Conservation (phyloP, 345 rosid species). For the Reutealis trisperma region DNA sequence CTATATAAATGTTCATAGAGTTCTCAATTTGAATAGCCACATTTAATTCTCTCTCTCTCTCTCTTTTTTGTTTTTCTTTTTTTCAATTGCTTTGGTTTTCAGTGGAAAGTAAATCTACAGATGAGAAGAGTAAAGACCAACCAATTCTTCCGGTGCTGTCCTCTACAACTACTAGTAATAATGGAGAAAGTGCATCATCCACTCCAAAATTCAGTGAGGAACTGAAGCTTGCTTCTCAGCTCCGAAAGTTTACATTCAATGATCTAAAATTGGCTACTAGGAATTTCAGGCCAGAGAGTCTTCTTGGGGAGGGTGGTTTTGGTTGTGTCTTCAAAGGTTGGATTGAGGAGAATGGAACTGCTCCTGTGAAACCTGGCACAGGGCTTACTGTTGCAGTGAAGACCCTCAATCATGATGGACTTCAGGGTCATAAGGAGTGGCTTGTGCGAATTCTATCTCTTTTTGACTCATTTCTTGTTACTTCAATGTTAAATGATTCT, state of each 20-base stretch:
- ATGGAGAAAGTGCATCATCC: slow-evolving; percentile 33
- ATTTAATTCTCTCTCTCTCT: not conserved
- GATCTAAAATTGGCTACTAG: slow-evolving; percentile 33
- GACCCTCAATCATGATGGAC: slow-evolving; percentile 35
- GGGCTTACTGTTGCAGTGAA: slow-evolving; percentile 35
- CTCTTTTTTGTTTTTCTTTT: too few relatives aligned
- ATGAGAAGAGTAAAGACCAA: slow-evolving; percentile 26
- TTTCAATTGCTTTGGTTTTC: not conserved
- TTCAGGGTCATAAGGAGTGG: slow-evolving; percentile 38
- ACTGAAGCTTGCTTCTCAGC: slow-evolving; percentile 31
- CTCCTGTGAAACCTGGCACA: slow-evolving; percentile 36
- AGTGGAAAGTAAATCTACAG: slow-evolving; percentile 24
- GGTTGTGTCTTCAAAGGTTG: slow-evolving; percentile 38
- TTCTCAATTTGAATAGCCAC: not conserved
- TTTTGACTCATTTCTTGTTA: not conserved
- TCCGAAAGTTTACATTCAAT: slow-evolving; percentile 26
- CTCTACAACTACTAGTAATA: slow-evolving; percentile 19
- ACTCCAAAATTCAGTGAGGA: slow-evolving; percentile 31
- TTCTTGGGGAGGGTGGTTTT: slow-evolving; percentile 40
- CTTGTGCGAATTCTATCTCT: slow-evolving; percentile 16
- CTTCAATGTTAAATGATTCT: not conserved
- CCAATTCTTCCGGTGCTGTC: slow-evolving; percentile 19
- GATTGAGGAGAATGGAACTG: slow-evolving; percentile 35
- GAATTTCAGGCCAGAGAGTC: slow-evolving; percentile 35
- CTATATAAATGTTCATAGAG: not conserved